Evolutionary conservation across 139 green algal genomes (phyloP).

Genomic region (Asterochloris erici): DNA sequence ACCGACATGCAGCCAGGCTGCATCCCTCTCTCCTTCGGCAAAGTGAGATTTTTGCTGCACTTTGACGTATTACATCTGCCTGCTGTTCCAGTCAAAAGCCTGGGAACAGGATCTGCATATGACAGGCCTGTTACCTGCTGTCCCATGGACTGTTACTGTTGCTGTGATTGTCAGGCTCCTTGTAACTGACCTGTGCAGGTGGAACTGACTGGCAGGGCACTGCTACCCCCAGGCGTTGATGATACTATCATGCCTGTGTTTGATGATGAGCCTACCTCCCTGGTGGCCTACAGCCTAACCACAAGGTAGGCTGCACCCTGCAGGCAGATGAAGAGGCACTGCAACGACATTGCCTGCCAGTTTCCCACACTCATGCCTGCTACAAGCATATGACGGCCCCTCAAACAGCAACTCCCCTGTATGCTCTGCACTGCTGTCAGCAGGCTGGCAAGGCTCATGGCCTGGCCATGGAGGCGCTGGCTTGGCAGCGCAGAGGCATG

Average conservation of each 20-base stretch:
- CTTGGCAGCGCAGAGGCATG: too few relatives aligned
- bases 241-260: constrained; percentile 57
- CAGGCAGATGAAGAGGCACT: too few relatives aligned
- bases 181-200: constrained; percentile 9
- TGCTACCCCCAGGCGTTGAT: constrained; percentile 51
- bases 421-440: too few relatives aligned
- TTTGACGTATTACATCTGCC: neutral
- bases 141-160: neutral
- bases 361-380: too few relatives aligned
- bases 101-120: neutral
- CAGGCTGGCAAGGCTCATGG: too few relatives aligned
- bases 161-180: too few relatives aligned
- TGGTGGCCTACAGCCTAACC: constrained; percentile 77
- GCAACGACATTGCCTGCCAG: too few relatives aligned
- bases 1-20: constrained; percentile 2
- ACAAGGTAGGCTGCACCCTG: constrained; percentile 24
- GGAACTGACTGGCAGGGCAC: constrained; percentile 46
- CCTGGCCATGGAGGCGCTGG: too few relatives aligned
- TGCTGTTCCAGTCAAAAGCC: neutral
- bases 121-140: too few relatives aligned
- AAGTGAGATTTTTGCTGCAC: neutral
- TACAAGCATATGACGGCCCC: too few relatives aligned
- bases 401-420: too few relatives aligned
- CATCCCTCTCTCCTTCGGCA: constrained; percentile 10
- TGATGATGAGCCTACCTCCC: constrained; percentile 75